Conservation (phyloP, 2,329 filamentous ascomycete species). For the Cladorrhinum sp. region DNA sequence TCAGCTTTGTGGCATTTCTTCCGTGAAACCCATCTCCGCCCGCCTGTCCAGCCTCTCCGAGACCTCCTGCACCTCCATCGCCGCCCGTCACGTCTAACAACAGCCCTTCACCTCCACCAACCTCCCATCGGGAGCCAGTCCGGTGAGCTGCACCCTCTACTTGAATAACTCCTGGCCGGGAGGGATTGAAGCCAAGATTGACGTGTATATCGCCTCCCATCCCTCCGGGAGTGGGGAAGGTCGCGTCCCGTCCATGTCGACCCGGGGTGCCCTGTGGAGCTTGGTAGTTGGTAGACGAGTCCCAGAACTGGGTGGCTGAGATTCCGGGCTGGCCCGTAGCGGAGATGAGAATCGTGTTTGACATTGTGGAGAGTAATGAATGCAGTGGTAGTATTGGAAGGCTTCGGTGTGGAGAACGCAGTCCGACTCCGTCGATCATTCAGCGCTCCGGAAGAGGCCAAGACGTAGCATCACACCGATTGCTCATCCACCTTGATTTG, state of each 20-base stretch:
- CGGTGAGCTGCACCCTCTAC: slow-evolving; percentile 2
- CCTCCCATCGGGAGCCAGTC: slow-evolving; percentile 6
- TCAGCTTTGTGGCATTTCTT: not conserved
- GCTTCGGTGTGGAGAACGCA: too few species aligned
- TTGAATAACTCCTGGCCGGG: slow-evolving; percentile 11
- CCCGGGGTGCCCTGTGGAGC: slow-evolving; percentile 8
- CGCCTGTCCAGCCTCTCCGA: slow-evolving; percentile 12
- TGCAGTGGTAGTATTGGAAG: too few species aligned
- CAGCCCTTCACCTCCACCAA: slow-evolving; percentile 3
- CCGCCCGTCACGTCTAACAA: slow-evolving; percentile 15
- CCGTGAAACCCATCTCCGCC: slow-evolving; percentile 14
- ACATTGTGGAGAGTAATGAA: not conserved
- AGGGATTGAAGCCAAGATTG: slow-evolving; percentile 6
- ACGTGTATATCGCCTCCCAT: slow-evolving; percentile 11
- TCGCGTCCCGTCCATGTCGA: slow-evolving; percentile 9
- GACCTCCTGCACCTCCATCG: slow-evolving; percentile 10
- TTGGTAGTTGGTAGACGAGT: not conserved
- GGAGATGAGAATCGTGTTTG: slow-evolving; percentile 5
- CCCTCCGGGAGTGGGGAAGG: slow-evolving; percentile 1
- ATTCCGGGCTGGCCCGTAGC: slow-evolving; percentile 7
- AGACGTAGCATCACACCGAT: too few species aligned
- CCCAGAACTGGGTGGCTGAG: slow-evolving; percentile 11
- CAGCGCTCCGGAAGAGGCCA: too few species aligned
- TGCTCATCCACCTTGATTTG: too few species aligned
- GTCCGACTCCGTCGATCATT: too few species aligned